Evolutionary conservation across 116 monocot genomes (phyloP).

Genomic region (Iris pallida): DNA sequence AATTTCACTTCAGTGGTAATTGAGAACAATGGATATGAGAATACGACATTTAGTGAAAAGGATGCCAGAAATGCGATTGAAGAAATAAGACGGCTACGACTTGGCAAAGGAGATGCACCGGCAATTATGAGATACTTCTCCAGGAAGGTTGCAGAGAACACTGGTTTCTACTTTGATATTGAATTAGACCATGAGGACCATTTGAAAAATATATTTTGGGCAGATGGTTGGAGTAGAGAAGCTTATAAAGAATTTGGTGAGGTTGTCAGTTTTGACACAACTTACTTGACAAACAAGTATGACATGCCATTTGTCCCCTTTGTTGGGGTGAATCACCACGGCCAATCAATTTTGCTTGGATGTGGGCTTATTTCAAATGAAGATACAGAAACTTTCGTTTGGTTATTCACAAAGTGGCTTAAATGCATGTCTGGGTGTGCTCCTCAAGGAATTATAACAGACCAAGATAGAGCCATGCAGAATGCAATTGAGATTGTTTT

Average conservation of each 20-base stretch:
- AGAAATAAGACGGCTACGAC: no score
- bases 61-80: no score
- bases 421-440: slow-evolving; percentile 17
- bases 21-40: no score
- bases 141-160: no score
- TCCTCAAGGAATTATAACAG: no score
- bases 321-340: slow-evolving; percentile 32
- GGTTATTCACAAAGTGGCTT: slow-evolving; percentile 38
- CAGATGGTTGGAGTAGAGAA: slow-evolving; percentile 29
- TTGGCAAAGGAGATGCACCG: no score
- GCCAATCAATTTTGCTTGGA: slow-evolving; percentile 31
- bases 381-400: slow-evolving; percentile 20
- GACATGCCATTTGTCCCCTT: not conserved
- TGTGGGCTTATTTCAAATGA: slow-evolving; percentile 33
- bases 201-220: slow-evolving; percentile 35
- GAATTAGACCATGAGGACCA: slow-evolving; percentile 31
- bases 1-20: no score
- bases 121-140: no score
- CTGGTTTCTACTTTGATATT: slow-evolving; percentile 30
- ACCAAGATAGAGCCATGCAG: no score
- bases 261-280: slow-evolving; percentile 28
- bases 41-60: no score
- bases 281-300: slow-evolving; percentile 21
- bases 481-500: no score
- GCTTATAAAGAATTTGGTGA: slow-evolving; percentile 26